Evolutionary conservation across 192 early-diverging fungal genomes (phyloP).

Genomic region (Tieghemiomyces parasiticus): DNA sequence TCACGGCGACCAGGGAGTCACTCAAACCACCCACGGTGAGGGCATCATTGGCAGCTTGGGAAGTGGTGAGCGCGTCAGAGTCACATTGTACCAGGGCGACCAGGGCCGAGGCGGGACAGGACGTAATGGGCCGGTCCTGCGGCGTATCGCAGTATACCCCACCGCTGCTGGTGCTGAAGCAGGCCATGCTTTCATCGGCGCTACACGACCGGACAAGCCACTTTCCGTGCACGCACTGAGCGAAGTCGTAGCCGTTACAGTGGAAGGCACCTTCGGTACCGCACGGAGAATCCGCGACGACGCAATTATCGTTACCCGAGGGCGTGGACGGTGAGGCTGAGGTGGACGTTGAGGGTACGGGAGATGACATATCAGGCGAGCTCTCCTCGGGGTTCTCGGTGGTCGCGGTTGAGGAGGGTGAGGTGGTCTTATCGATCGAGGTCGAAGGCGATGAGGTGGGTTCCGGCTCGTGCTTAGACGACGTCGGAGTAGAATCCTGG

Average conservation of each 20-base stretch:
- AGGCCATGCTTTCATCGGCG: neutral
- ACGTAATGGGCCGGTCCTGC: neutral
- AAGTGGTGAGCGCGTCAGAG: too few relatives aligned
- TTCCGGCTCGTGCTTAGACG: slow-evolving; percentile 17
- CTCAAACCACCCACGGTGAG: too few relatives aligned
- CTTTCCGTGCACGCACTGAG: slow-evolving; percentile 26
- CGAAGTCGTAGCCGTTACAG: slow-evolving; percentile 31
- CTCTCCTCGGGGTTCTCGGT: neutral
- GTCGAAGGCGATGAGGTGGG: slow-evolving; percentile 14
- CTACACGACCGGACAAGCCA: slow-evolving; percentile 29
- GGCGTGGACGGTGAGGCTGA: slow-evolving; percentile 25
- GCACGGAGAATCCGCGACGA: slow-evolving; percentile 23
- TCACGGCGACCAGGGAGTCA: too few relatives aligned
- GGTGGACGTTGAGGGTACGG: neutral
- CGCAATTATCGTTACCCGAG: slow-evolving; percentile 22
- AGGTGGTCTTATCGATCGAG: slow-evolving; percentile 11
- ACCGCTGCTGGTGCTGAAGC: neutral
- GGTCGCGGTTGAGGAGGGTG: slow-evolving; percentile 16
- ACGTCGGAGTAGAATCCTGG: neutral
- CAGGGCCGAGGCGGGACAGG: neutral
- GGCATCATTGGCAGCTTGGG: too few relatives aligned
- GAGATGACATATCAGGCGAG: too few relatives aligned
- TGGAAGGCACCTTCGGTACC: slow-evolving; percentile 20
- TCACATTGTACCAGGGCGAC: too few relatives aligned
- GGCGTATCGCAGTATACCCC: neutral